Evolutionary conservation across 1,139 yeast species (phyloP), one percentile per base, ranked within the genome.

Genomic region (Taphrina deformans): DNA sequence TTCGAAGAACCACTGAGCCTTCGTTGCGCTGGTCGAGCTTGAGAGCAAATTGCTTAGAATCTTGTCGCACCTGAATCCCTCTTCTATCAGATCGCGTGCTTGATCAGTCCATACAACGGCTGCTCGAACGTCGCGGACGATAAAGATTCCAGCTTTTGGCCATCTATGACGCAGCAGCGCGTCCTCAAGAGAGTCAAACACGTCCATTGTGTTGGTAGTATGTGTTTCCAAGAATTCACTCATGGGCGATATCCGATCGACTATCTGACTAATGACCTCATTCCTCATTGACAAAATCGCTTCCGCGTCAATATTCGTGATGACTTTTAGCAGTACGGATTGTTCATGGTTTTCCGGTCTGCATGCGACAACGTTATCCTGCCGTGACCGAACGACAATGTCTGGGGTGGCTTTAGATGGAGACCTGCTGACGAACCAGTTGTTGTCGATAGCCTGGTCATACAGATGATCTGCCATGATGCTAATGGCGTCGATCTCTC

Each of bases 401-500:
- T 6, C 27, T 44, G 48, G 27, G 4, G 3, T 21, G n/a, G 27
- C 10, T 14, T 21, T 44, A 46, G 41, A 7, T 60, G 62, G 38
- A 56, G 46, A 18, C 35, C 35, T n/a, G 55, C 46, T 29, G 46
- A 38, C 18, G 21, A 41, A 9, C 58, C 58, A 52, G 50, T 46
- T 14, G 33, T 53, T 35, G 10, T 41, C 29, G 21, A 21, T 9
- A 24, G 58, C 58, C 9, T 12, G 26, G 10, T 48, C 7, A 64
- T 60, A 21, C 53, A 61, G 10, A 52, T 62, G 46, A 50, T 67
- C 55, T 62, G 66, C 69, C 69, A 67, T 55, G 44, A 53, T 52
- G 40, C 59, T 52, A 35, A 65, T 50, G 38, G 60, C 51, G 53
- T 56, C 35, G 52, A 48, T 27, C 51, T 65, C 27, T 21, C 2